Conservation (phyloP, 2,329 filamentous ascomycete genomes). For the Emergomyces africanus region DNA sequence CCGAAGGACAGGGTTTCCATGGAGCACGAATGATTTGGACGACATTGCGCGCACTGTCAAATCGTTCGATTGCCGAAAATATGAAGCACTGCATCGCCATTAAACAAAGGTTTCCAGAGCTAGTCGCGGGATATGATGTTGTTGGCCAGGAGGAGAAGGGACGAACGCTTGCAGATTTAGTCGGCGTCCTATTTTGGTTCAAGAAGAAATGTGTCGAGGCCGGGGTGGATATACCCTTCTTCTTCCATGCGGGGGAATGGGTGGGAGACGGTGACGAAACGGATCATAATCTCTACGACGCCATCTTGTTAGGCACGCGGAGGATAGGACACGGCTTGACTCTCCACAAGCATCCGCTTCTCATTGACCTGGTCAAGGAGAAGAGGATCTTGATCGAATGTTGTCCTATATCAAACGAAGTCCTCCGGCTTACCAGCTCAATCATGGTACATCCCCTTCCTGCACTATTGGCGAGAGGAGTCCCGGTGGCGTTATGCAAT, state of each 20-base stretch:
- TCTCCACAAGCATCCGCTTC: constrained; percentile 79
- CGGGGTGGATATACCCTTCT: constrained; percentile 75
- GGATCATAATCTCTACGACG: constrained; percentile 81
- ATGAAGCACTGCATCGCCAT: constrained; percentile 82
- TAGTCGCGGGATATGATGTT: constrained; percentile 60
- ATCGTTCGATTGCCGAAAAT: neutral
- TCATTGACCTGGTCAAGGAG: constrained; percentile 80
- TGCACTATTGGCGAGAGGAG: constrained; percentile 71
- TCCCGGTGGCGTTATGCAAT: constrained; percentile 73
- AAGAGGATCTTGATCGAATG: constrained; percentile 79
- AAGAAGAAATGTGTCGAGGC: constrained; percentile 68
- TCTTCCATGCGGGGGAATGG: constrained; percentile 88
- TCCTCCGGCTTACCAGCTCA: constrained; percentile 63
- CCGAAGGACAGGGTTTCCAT: constrained; percentile 67
- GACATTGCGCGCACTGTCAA: constrained; percentile 41
- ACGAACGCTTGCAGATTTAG: constrained; percentile 58
- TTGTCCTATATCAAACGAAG: constrained; percentile 88
- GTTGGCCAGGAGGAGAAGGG: constrained; percentile 80
- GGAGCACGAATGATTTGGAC: constrained; percentile 80
- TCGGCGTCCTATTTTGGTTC: constrained; percentile 89
- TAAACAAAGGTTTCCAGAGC: constrained; percentile 43
- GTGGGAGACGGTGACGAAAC: constrained; percentile 67
- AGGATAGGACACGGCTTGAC: constrained; percentile 84
- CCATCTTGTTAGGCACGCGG: constrained; percentile 70
- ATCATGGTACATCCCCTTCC: constrained; percentile 65